These are phyloP conservation scores for Tylopilus rubrobrunneus DNA, from an alignment of 768 basidiomycete species.

Conservation along the genomic window DNA sequence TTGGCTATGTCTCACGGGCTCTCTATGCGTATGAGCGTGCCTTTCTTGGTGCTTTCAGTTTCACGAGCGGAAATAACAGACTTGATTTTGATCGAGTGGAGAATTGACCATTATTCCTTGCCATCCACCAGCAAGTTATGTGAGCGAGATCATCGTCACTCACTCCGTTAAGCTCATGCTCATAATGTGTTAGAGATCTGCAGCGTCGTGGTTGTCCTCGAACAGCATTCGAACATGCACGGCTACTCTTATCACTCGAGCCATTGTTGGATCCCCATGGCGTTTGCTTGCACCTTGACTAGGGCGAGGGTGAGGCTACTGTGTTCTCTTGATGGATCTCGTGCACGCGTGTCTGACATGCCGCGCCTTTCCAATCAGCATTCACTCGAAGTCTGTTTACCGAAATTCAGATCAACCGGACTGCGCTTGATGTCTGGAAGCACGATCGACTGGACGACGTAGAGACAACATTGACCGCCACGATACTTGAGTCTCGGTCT, in stretches of 20 bases:
- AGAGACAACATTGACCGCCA: neutral
- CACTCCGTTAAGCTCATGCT: neutral
- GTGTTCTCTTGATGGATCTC: neutral
- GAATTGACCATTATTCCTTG: constrained; percentile 90
- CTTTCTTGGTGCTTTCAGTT: constrained; percentile 82
- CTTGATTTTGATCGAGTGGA: constrained; percentile 89
- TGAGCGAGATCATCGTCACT: constrained; percentile 34
- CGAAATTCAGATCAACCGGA: neutral
- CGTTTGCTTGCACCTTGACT: constrained; percentile 77
- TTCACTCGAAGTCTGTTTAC: neutral
- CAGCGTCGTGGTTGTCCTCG: constrained; percentile 86
- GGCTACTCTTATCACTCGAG: constrained; percentile 79
- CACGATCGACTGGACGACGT: neutral
- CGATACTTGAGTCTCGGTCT: neutral
- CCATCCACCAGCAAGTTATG: constrained; percentile 79
- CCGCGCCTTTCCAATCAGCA: neutral
- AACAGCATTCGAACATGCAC: constrained; percentile 91
- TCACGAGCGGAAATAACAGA: constrained; percentile 76
- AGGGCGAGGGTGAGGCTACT: too few relatives aligned
- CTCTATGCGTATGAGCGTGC: constrained; percentile 93
- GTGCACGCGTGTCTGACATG: neutral
- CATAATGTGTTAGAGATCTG: constrained; percentile 55
- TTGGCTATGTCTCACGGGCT: constrained; percentile 89
- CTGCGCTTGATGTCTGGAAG: neutral
- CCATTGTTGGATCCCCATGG: constrained; percentile 90